Evolutionary conservation across 78 protist genomes (phyloP).

Genomic region (Speleostelium caveatum): DNA sequence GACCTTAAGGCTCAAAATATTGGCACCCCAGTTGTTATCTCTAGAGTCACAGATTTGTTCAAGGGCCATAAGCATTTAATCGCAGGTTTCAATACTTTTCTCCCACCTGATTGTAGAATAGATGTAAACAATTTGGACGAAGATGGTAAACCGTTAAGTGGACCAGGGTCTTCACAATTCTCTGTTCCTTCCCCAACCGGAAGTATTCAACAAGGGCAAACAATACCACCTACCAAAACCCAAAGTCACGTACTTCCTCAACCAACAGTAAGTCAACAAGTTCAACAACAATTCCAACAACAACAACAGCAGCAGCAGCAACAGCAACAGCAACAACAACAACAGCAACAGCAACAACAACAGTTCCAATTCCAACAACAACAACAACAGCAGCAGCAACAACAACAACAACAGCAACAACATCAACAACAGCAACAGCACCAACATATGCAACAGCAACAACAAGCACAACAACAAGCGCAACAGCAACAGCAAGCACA

Average conservation of each 20-base stretch:
- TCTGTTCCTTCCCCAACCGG: constrained; percentile 62
- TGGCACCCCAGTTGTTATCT: constrained; percentile 95
- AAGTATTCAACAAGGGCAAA: constrained; percentile 8
- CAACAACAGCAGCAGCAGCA: constrained; percentile 22
- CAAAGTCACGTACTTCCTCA: background rate
- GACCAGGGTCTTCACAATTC: too few species aligned
- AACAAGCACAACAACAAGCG: constrained; percentile 13
- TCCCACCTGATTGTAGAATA: constrained; percentile 94
- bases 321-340: background rate
- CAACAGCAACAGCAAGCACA: background rate
- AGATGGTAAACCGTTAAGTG: constrained; percentile 14
- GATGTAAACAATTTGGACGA: constrained; percentile 65
- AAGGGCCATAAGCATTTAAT: constrained; percentile 90
- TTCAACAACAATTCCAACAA: constrained; percentile 30
- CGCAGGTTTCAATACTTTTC: constrained; percentile 95
- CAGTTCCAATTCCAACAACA: constrained; percentile 17
- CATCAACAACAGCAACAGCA: background rate
- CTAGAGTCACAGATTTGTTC: constrained; percentile 90
- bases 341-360: constrained; percentile 14
- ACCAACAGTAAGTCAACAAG: constrained; percentile 15
- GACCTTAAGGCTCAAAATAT: constrained; percentile 94
- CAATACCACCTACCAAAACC: background rate
- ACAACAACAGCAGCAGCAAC: constrained; percentile 4
- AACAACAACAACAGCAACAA: constrained; percentile 12
- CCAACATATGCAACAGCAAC: constrained; percentile 4